These are phyloP conservation scores for Elymus sibiricus DNA, from an alignment of 176 grass and related monocot genomes.

Conservation along the genomic window DNA sequence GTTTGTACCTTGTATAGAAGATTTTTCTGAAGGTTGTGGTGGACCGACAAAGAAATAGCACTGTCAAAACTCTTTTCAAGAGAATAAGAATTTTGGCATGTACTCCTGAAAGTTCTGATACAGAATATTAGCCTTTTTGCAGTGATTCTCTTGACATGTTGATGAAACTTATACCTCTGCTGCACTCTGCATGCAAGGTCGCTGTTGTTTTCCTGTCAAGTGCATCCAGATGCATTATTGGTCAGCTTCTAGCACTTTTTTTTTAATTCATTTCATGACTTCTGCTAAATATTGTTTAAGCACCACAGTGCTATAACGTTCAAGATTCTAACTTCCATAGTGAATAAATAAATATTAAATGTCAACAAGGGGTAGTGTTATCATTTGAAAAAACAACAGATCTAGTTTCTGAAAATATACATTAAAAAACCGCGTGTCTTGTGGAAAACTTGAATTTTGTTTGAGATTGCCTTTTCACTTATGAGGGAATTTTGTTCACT, in stretches of 20 bases:
- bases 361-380: neutral
- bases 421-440: neutral
- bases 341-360: neutral
- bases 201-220: neutral
- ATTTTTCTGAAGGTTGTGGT: conserved; percentile 23
- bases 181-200: neutral
- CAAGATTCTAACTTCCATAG: neutral
- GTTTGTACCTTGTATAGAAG: conserved; percentile 6
- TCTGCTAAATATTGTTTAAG: neutral
- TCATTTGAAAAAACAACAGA: neutral
- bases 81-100: conserved; percentile 29
- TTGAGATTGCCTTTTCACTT: neutral
- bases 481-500: neutral
- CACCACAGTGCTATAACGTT: neutral
- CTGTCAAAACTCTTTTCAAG: conserved; percentile 22
- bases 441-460: neutral
- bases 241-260: neutral
- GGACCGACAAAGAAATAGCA: neutral
- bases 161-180: neutral
- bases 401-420: neutral
- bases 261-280: neutral
- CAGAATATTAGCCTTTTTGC: neutral
- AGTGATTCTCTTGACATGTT: conserved; percentile 9
- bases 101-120: neutral
- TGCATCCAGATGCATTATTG: neutral